phyloP scores from a whole-genome alignment of 164 flowering plant genomes.

The Kalanchoe fedtschenkoi region DNA sequence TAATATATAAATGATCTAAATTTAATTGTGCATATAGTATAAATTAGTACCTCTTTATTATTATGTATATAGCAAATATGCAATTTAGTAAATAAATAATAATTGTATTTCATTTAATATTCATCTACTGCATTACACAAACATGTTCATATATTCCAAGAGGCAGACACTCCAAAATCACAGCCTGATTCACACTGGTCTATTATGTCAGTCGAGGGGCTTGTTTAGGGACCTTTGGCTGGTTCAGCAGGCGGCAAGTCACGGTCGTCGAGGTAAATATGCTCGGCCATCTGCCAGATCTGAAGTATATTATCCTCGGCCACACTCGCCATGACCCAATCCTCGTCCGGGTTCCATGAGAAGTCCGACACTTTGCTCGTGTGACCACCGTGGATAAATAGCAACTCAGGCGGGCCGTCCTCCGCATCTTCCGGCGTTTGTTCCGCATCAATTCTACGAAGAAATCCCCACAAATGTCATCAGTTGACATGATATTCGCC shows the following conservation, averaged over 20 bases:
- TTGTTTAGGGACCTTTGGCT: constrained; percentile 27
- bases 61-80: too few species aligned
- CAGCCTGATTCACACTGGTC: too few species aligned
- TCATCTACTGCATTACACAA: too few species aligned
- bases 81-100: too few species aligned
- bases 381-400: constrained; percentile 96
- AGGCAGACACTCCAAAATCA: too few species aligned
- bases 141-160: too few species aligned
- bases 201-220: neutral
- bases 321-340: constrained; percentile 92
- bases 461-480: neutral
- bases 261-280: constrained; percentile 91
- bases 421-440: constrained; percentile 95
- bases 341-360: constrained; percentile 98
- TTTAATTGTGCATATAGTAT: too few species aligned
- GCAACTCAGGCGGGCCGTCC: constrained; percentile 96
- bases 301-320: constrained; percentile 97
- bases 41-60: too few species aligned
- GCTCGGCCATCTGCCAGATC: constrained; percentile 99
- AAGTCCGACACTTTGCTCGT: constrained; percentile 96
- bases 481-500: neutral
- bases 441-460: constrained; percentile 74
- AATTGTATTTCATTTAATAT: too few species aligned
- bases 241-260: constrained; percentile 65
- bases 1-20: too few species aligned